A percentile compares a stretch with the other conserved stretches of the same genome.
Evolutionary conservation across 495 filamentous ascomycete genomes (phyloP).

Genomic region (Penicillium ochrochloron): DNA sequence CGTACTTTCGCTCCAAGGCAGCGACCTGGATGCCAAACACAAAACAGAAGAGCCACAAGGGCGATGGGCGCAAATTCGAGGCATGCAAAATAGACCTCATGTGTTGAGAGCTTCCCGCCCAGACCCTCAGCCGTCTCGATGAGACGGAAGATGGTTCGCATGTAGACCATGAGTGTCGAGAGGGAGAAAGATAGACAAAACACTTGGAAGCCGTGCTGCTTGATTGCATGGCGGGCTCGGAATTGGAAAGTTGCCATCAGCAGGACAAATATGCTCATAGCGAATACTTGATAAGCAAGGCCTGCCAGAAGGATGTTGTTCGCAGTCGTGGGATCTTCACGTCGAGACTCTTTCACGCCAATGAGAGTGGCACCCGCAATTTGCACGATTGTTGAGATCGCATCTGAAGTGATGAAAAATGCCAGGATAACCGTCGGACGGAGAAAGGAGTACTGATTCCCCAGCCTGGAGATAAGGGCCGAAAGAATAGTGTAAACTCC

Average conservation of each 20-base stretch:
- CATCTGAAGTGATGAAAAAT: constrained; percentile 51
- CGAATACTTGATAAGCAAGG: constrained; percentile 53
- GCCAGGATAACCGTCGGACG: constrained; percentile 18
- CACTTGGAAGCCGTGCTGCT: constrained; percentile 10
- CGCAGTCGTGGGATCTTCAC: constrained; percentile 46
- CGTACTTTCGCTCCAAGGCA: constrained; percentile 18
- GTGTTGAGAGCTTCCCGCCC: constrained; percentile 42
- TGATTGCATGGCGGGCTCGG: constrained; percentile 17
- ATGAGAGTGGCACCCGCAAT: constrained; percentile 55
- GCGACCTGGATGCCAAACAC: constrained; percentile 52
- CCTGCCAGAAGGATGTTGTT: constrained; percentile 58
- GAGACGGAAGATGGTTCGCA: constrained; percentile 58
- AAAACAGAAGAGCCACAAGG: constrained; percentile 47
- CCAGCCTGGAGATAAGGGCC: constrained; percentile 42
- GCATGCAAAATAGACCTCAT: constrained; percentile 56
- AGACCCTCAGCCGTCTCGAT: constrained; percentile 60
- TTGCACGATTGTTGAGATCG: constrained; percentile 55
- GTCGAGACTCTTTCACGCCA: constrained; percentile 45
- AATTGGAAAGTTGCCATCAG: constrained; percentile 33
- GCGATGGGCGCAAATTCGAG: constrained; percentile 59
- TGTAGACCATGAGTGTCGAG: constrained; percentile 53
- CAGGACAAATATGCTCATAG: constrained; percentile 54
- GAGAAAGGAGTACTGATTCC: constrained; percentile 33
- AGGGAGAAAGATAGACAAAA: constrained; percentile 33
- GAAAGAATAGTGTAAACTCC: constrained; percentile 56